phyloP scores from a whole-genome alignment of 495 filamentous ascomycete genomes.

The Pyrenula massariospora region DNA sequence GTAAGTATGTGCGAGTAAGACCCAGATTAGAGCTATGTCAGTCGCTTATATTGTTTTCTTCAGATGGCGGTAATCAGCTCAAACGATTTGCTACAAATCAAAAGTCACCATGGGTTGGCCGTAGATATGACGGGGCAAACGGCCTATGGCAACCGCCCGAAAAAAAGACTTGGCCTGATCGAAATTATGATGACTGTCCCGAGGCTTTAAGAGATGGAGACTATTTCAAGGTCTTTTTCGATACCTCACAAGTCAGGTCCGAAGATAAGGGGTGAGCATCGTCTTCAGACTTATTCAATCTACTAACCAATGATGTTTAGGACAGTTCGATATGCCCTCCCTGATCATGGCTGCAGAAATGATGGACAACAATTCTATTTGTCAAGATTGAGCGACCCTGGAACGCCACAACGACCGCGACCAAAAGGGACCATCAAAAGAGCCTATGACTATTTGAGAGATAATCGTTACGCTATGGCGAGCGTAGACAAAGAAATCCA shows the following conservation, averaged over 20 bases:
- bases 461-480: not conserved
- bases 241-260: not conserved
- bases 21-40: not conserved
- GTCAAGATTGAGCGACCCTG: not conserved
- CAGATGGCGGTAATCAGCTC: not conserved
- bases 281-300: not conserved
- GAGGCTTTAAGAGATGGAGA: not conserved
- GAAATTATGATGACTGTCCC: not conserved
- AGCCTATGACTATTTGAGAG: not conserved
- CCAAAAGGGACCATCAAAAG: not conserved
- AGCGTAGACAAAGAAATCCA: not conserved
- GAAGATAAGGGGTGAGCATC: not conserved
- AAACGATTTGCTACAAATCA: too few species aligned
- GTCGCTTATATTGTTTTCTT: not conserved
- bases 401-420: too few species aligned
- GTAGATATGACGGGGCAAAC: not conserved
- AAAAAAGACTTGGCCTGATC: not conserved
- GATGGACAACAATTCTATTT: not conserved
- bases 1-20: not conserved
- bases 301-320: not conserved
- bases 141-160: not conserved
- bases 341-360: not conserved
- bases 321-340: not conserved
- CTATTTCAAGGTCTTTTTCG: not conserved
- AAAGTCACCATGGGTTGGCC: not conserved